These are phyloP conservation scores for Aspergillus hiratsukae DNA, from an alignment of 2,329 filamentous ascomycete genomes.

Conservation along the genomic window DNA sequence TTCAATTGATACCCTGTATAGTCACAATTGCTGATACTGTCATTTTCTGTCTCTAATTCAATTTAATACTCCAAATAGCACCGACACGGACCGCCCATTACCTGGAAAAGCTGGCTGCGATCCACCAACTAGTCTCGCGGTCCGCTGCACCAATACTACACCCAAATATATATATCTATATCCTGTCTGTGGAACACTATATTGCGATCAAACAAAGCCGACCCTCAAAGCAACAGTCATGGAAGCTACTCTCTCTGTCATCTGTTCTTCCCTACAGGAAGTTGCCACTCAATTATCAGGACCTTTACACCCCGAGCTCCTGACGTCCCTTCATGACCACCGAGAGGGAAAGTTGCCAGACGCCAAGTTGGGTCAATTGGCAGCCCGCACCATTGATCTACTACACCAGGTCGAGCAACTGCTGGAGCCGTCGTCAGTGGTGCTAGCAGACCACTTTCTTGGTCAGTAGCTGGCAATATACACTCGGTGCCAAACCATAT, in stretches of 20 bases:
- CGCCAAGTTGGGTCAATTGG: background rate
- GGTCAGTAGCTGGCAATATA: constrained; percentile 7
- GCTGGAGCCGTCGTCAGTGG: constrained; percentile 18
- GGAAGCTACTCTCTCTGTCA: background rate
- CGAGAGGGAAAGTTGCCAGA: background rate
- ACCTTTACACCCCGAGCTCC: background rate
- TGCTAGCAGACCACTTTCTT: constrained; percentile 26
- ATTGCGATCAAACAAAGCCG: no score
- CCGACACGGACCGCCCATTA: no score
- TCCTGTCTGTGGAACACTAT: no score
- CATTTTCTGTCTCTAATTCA: no score
- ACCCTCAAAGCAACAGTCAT: background rate
- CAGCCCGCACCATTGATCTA: background rate
- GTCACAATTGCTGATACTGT: background rate
- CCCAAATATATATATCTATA: no score
- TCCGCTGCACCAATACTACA: no score
- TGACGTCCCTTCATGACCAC: background rate
- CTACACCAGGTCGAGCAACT: constrained; percentile 6
- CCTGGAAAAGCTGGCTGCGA: no score
- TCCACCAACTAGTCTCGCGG: no score
- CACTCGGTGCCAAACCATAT: background rate
- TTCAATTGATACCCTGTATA: background rate
- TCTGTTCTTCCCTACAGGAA: background rate
- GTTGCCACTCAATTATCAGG: background rate
- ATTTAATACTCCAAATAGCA: no score